phyloP scores from a whole-genome alignment of 148 eudicot genomes.

The Salicornia ramosissima region DNA sequence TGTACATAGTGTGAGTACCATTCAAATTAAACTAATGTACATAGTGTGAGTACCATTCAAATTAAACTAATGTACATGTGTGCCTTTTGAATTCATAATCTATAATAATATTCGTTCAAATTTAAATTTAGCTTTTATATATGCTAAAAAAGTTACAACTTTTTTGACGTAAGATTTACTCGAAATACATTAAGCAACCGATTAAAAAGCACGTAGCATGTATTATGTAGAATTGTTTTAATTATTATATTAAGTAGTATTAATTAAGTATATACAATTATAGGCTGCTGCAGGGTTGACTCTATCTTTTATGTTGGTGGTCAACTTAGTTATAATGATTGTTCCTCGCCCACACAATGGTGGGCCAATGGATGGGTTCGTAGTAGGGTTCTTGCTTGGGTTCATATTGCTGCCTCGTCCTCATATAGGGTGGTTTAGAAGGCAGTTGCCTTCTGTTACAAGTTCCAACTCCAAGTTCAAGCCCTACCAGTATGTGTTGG shows the following conservation, averaged over 20 bases:
- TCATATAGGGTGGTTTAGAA: constrained; percentile 50
- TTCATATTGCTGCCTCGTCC: constrained; percentile 65
- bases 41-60: too few species aligned
- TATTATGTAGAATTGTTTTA: not conserved
- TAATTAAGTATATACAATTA: not conserved
- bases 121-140: too few species aligned
- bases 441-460: constrained; percentile 29
- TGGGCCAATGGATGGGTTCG: constrained; percentile 52
- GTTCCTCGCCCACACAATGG: constrained; percentile 66
- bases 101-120: too few species aligned
- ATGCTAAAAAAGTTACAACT: too few species aligned
- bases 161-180: too few species aligned
- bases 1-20: too few species aligned
- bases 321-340: constrained; percentile 58
- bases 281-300: constrained; percentile 56
- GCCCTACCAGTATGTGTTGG: constrained; percentile 52
- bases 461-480: constrained; percentile 52
- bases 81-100: too few species aligned
- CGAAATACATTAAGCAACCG: too few species aligned
- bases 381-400: constrained; percentile 71
- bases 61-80: too few species aligned
- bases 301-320: constrained; percentile 32
- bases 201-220: too few species aligned
- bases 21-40: too few species aligned
- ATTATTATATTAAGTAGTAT: not conserved